Percentiles rank a stretch among this genome's conserved stretches.
Evolutionary conservation across 2,329 filamentous ascomycete genomes (phyloP).

Genomic region (Pestalotiopsis sp.): DNA sequence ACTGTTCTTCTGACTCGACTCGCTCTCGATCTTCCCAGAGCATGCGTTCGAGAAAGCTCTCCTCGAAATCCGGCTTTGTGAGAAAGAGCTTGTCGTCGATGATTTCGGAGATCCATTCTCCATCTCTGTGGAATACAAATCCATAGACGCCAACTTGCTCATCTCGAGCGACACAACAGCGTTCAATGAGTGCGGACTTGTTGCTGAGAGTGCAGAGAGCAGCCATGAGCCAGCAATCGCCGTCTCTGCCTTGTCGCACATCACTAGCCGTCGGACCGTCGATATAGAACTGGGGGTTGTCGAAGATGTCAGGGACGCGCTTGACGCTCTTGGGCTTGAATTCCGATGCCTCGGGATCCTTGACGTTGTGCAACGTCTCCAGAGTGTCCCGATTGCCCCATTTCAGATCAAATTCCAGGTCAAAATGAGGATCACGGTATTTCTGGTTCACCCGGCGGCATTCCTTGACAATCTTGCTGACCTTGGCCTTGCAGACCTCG

Average conservation of each 20-base stretch:
- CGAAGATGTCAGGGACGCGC: conserved; percentile 75
- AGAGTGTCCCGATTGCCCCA: conserved; percentile 53
- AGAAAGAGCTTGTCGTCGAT: conserved; percentile 62
- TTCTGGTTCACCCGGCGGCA: conserved; percentile 82
- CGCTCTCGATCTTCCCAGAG: conserved; percentile 49
- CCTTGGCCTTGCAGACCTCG: conserved; percentile 68
- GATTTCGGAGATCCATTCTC: conserved; percentile 68
- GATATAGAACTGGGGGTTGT: conserved; percentile 75
- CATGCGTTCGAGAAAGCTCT: conserved; percentile 52
- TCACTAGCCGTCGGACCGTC: conserved; percentile 78
- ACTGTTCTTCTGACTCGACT: conserved; percentile 58
- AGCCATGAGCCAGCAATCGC: conserved; percentile 87
- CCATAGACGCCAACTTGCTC: conserved; percentile 80
- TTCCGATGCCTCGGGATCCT: conserved; percentile 19
- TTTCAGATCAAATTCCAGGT: conserved; percentile 79
- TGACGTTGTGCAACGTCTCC: conserved; percentile 43
- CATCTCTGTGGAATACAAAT: conserved; percentile 82
- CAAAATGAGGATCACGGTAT: conserved; percentile 85
- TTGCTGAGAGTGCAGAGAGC: conserved; percentile 78
- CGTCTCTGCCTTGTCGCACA: conserved; percentile 76
- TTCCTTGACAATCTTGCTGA: conserved; percentile 61
- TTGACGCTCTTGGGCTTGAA: conserved; percentile 62
- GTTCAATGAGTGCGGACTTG: conserved; percentile 71
- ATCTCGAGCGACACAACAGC: conserved; percentile 73
- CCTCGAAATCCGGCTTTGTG: conserved; percentile 64